Conservation (phyloP, 2,329 filamentous ascomycete species). For the Catunica adiposa region DNA sequence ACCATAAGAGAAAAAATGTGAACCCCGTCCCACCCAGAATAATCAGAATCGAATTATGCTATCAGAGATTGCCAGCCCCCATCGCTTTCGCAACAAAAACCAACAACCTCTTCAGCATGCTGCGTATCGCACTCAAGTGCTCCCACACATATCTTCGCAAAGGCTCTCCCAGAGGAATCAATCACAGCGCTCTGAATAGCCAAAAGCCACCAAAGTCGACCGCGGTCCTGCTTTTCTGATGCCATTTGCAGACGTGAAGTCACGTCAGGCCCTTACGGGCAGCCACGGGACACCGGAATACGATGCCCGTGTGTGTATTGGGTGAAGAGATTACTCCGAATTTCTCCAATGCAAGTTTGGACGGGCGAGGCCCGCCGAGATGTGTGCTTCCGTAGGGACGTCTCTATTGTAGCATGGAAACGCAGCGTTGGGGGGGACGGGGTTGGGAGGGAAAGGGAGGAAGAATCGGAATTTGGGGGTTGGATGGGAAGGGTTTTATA, state of each 20-base stretch:
- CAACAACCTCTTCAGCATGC: constrained; percentile 32
- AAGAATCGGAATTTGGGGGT: constrained; percentile 7
- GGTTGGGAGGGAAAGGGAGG: constrained; percentile 38
- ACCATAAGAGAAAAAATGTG: constrained; percentile 21
- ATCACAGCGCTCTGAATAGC: constrained; percentile 10
- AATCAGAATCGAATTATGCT: constrained; percentile 76
- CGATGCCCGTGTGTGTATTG: constrained; percentile 27
- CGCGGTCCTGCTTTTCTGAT: constrained; percentile 66
- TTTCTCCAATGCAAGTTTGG: constrained; percentile 70
- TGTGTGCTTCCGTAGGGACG: constrained; percentile 18
- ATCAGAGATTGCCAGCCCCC: constrained; percentile 21
- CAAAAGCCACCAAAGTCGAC: constrained; percentile 1
- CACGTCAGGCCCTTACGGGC: constrained; percentile 79
- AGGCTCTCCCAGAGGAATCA: constrained; percentile 67
- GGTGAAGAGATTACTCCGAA: constrained; percentile 87
- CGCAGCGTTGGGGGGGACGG: constrained; percentile 81
- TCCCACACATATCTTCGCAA: constrained; percentile 69
- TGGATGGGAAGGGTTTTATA: not conserved
- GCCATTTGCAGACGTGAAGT: constrained; percentile 67
- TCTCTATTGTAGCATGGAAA: constrained; percentile 85
- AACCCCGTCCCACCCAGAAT: constrained; percentile 67
- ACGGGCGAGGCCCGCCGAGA: constrained; percentile 16
- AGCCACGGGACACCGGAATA: constrained; percentile 29
- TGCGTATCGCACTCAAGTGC: constrained; percentile 95
- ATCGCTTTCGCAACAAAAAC: no score